Percentiles rank a stretch among this genome's conserved stretches.
Evolutionary conservation across 495 filamentous ascomycete genomes (phyloP).

Genomic region (Diplogelasinospora grovesii): DNA sequence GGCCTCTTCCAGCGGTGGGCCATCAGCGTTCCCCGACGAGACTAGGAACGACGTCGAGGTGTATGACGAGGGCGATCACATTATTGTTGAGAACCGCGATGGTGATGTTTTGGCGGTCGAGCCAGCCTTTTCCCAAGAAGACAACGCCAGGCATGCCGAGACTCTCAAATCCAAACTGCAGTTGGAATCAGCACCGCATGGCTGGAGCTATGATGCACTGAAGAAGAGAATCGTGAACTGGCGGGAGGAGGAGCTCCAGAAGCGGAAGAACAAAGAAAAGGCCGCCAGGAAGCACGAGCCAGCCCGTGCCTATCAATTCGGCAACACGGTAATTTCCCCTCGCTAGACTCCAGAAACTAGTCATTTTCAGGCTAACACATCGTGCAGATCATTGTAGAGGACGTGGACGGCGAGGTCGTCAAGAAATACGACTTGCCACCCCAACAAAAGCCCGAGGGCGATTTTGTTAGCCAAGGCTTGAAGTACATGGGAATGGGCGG

Average conservation of each 20-base stretch:
- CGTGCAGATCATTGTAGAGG: slow-evolving; percentile 82
- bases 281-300: slow-evolving; percentile 44
- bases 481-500: slow-evolving; percentile 43
- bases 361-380: slow-evolving; percentile 16
- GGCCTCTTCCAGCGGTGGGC: slow-evolving; percentile 5
- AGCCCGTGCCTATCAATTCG: slow-evolving; percentile 90
- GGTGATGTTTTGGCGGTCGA: slow-evolving; percentile 68
- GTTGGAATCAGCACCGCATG: slow-evolving; percentile 34
- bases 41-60: slow-evolving; percentile 43
- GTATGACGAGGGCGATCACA: slow-evolving; percentile 76
- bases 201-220: slow-evolving; percentile 36
- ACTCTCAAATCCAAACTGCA: slow-evolving; percentile 37
- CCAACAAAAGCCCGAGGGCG: slow-evolving; percentile 26
- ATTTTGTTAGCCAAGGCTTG: slow-evolving; percentile 37
- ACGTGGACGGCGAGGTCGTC: slow-evolving; percentile 94
- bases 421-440: slow-evolving; percentile 88
- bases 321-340: slow-evolving; percentile 56
- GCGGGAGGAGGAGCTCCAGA: slow-evolving; percentile 52
- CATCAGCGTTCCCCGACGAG: slow-evolving; percentile 19
- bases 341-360: too few species aligned
- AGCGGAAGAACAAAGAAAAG: slow-evolving; percentile 52
- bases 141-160: slow-evolving; percentile 22
- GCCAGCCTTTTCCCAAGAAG: slow-evolving; percentile 20
- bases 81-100: slow-evolving; percentile 80
- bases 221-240: slow-evolving; percentile 45